phyloP scores from a whole-genome alignment of 176 grass and related monocot genomes.

The Oryza brachyantha region DNA sequence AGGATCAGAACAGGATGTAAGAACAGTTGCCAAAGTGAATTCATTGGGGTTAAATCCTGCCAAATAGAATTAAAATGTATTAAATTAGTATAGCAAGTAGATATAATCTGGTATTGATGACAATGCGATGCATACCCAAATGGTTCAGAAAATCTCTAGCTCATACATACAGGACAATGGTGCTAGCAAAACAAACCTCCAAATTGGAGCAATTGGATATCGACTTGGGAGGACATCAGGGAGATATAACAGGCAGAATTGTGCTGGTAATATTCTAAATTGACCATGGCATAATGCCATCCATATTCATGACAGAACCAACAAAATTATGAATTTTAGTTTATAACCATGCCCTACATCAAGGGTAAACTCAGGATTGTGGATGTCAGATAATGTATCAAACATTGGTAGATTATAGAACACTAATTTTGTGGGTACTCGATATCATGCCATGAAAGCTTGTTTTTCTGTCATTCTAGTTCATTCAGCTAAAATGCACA shows the following conservation, averaged over 20 bases:
- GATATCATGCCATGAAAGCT: not conserved
- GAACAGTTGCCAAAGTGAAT: slow-evolving; percentile 59
- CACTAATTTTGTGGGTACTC: not conserved
- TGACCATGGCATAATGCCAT: not conserved
- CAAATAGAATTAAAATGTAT: slow-evolving; percentile 23
- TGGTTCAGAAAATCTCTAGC: not conserved
- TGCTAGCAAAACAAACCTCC: slow-evolving; percentile 4
- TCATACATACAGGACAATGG: not conserved
- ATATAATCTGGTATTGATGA: slow-evolving; percentile 23
- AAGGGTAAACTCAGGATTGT: slow-evolving; percentile 7
- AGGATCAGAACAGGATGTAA: slow-evolving; percentile 48
- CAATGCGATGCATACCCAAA: not conserved
- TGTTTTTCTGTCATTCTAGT: not conserved
- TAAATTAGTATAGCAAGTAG: slow-evolving; percentile 11
- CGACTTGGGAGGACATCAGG: not conserved
- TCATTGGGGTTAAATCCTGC: slow-evolving; percentile 66
- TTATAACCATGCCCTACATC: not conserved
- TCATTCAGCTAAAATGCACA: not conserved
- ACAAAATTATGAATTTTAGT: not conserved
- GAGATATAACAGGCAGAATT: not conserved
- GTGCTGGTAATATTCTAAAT: not conserved
- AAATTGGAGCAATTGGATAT: not conserved
- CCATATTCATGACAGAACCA: not conserved
- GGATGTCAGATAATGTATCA: not conserved
- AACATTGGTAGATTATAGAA: not conserved